Evolutionary conservation across 805 yeast species (phyloP).

Genomic region (Saccharomycopsis fibuligera): DNA sequence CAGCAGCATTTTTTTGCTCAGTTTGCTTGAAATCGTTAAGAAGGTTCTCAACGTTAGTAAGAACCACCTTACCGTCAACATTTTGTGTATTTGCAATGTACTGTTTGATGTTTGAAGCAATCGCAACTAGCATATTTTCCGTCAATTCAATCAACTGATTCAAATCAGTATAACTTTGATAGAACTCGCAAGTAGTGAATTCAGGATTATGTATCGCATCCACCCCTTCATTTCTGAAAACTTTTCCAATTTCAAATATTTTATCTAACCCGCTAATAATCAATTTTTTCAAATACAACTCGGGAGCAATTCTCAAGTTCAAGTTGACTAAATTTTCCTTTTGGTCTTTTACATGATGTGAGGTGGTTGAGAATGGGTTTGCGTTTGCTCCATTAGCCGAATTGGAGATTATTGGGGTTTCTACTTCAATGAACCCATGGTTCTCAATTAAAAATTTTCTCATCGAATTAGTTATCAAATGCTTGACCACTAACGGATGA

Average conservation of each 20-base stretch:
- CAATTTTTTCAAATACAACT: conserved; percentile 89
- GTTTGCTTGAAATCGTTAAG: not conserved
- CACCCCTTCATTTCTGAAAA: conserved; percentile 97
- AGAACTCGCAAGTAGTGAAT: conserved; percentile 97
- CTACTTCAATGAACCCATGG: conserved; percentile 68
- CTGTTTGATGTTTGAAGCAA: conserved; percentile 1
- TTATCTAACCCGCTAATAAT: conserved; percentile 98
- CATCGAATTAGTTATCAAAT: conserved; percentile 47
- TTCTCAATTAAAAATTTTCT: conserved; percentile 46
- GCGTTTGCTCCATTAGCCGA: conserved; percentile 91
- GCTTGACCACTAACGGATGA: conserved; percentile 37
- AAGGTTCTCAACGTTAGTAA: not conserved
- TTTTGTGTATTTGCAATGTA: not conserved
- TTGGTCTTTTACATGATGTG: conserved; percentile 27
- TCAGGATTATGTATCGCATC: conserved; percentile 99
- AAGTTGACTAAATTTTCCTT: conserved; percentile 29
- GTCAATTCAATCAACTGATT: conserved; percentile 79
- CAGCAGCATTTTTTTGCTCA: not conserved
- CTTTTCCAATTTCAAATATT: conserved; percentile 98
- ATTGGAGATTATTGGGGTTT: conserved; percentile 74
- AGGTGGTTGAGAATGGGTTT: conserved; percentile 64
- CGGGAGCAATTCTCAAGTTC: conserved; percentile 87
- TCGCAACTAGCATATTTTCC: conserved; percentile 11
- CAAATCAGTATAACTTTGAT: conserved; percentile 96
- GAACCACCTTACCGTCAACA: not conserved